Evolutionary conservation across 495 filamentous ascomycete species (phyloP).

Genomic region (Aspergillus haitiensis): DNA sequence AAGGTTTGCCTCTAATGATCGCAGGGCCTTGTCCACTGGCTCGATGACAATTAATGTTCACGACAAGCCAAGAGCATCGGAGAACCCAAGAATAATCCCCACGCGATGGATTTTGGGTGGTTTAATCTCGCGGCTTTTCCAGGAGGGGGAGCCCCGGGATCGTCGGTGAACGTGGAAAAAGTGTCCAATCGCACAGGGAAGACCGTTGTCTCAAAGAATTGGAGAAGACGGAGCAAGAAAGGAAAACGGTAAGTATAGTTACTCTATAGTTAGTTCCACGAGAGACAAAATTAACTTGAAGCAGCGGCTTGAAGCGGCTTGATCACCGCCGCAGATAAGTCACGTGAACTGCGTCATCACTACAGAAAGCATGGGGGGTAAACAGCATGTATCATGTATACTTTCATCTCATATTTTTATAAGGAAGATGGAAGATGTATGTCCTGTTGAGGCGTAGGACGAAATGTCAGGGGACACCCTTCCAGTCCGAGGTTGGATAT

Average conservation of each 20-base stretch:
- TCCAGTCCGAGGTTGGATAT: too few species aligned
- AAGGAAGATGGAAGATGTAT: background rate
- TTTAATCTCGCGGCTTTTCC: background rate
- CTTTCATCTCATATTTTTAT: background rate
- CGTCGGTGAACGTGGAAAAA: background rate
- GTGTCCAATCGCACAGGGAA: too few species aligned
- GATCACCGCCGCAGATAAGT: background rate
- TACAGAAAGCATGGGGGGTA: background rate
- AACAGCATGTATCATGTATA: too few species aligned
- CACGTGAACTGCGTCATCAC: constrained; percentile 7
- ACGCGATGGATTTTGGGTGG: background rate
- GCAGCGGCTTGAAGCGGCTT: too few species aligned
- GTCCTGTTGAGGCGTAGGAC: too few species aligned
- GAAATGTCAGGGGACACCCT: too few species aligned
- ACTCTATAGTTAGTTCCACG: too few species aligned
- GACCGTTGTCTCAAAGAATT: background rate
- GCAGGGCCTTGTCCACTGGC: constrained; percentile 1
- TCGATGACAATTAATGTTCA: background rate
- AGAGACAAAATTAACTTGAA: too few species aligned
- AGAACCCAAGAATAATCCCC: background rate
- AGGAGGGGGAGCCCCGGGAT: background rate
- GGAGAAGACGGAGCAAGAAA: background rate
- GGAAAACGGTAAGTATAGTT: too few species aligned
- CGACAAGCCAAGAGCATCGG: background rate
- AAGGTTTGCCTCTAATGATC: constrained; percentile 10